Percentiles rank a stretch among this genome's conserved stretches.
Evolutionary conservation across 192 early-diverging fungal species (phyloP).

Genomic region (Lobosporangium transversale): DNA sequence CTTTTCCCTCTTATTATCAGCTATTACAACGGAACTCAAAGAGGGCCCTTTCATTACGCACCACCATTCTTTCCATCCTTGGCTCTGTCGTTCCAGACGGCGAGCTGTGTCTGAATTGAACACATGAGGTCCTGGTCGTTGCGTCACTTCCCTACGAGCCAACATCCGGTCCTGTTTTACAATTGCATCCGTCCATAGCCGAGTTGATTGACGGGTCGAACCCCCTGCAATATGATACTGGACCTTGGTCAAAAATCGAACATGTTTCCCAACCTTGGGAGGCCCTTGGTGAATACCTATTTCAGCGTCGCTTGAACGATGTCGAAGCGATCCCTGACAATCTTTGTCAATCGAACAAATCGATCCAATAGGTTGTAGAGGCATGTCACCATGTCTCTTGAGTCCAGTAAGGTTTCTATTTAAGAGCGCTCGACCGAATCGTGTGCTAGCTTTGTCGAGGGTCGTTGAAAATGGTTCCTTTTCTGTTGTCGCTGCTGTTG

Average conservation of each 20-base stretch:
- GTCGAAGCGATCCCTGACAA: not conserved
- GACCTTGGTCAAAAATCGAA: conserved; percentile 46
- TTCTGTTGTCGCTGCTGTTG: not conserved
- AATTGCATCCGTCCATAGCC: conserved; percentile 14
- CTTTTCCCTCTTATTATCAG: not conserved
- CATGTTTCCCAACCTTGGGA: conserved; percentile 17
- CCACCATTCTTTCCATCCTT: conserved; percentile 51
- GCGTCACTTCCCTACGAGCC: conserved; percentile 37
- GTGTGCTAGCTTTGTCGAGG: conserved; percentile 19
- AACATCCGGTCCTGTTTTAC: conserved; percentile 46
- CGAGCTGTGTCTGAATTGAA: conserved; percentile 35
- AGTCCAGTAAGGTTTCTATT: conserved; percentile 20
- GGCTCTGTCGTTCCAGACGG: conserved; percentile 27
- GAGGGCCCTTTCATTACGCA: conserved; percentile 44
- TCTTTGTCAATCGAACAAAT: conserved; percentile 33
- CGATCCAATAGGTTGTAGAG: not conserved
- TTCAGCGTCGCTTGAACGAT: no score
- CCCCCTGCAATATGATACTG: conserved; percentile 22
- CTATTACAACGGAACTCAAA: no score
- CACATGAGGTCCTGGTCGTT: conserved; percentile 40
- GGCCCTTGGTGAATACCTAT: not conserved
- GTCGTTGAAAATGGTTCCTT: conserved; percentile 12
- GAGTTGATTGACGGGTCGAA: conserved; percentile 18
- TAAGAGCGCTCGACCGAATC: conserved; percentile 21
- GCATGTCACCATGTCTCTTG: conserved; percentile 3